Percentiles rank a stretch among this genome's conserved stretches.
Evolutionary conservation across 139 green algal species (phyloP).

Genomic region (Astrephomene gubernaculifera): DNA sequence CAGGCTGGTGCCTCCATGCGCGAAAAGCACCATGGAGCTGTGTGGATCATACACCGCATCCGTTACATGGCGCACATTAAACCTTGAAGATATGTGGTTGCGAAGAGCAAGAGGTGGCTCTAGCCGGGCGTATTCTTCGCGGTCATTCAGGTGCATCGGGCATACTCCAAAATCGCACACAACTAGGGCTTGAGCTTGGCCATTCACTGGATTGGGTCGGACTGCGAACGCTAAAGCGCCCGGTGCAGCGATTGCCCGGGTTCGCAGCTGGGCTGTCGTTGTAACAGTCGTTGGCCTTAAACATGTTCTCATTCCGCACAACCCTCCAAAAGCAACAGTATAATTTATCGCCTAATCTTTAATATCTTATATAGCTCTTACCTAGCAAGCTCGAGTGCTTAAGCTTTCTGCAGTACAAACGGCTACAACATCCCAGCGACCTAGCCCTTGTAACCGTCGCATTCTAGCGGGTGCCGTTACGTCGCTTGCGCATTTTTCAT

Average conservation of each 20-base stretch:
- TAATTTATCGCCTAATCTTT: too few species aligned
- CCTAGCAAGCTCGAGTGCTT: too few species aligned
- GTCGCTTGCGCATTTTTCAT: too few species aligned
- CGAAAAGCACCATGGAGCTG: slow-evolving; percentile 3
- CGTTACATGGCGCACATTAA: background rate
- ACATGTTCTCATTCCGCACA: too few species aligned
- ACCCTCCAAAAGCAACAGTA: too few species aligned
- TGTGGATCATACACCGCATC: background rate
- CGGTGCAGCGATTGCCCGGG: background rate
- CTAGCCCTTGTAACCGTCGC: too few species aligned
- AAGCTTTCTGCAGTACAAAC: too few species aligned
- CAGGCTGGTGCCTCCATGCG: background rate
- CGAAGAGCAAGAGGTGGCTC: background rate
- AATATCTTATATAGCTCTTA: too few species aligned
- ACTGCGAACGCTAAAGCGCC: background rate
- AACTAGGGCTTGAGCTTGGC: background rate
- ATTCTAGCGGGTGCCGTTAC: too few species aligned
- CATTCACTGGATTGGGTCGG: background rate
- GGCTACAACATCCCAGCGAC: too few species aligned
- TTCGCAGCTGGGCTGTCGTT: background rate
- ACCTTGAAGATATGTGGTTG: background rate
- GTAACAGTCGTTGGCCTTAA: too few species aligned
- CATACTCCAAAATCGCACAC: slow-evolving; percentile 13
- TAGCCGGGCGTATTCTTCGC: background rate
- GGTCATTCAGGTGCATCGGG: background rate